Percentiles rank a stretch among this genome's conserved stretches.
phyloP scores from a whole-genome alignment of 768 basidiomycete species.

The Agaricus subrufescens region DNA sequence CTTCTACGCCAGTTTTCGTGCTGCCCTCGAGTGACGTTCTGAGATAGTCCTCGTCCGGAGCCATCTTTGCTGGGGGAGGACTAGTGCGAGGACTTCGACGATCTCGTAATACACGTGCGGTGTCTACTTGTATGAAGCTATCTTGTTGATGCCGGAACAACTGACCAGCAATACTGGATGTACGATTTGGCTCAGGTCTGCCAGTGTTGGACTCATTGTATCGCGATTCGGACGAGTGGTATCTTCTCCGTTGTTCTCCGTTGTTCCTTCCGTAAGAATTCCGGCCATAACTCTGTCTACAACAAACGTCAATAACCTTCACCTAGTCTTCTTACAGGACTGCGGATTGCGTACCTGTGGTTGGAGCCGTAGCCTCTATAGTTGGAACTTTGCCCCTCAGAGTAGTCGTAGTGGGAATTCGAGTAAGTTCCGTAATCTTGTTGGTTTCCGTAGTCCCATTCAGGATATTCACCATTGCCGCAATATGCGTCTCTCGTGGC shows the following conservation, averaged over 20 bases:
- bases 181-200: not conserved
- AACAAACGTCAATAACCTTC: too few relatives aligned
- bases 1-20: not conserved
- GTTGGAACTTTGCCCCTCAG: slow-evolving; percentile 6
- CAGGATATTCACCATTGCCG: not conserved
- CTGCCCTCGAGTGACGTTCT: slow-evolving; percentile 1
- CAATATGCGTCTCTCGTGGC: too few relatives aligned
- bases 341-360: not conserved
- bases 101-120: not conserved
- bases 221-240: not conserved
- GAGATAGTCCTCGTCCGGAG: slow-evolving; percentile 4
- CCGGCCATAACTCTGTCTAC: not conserved
- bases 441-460: not conserved
- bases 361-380: not conserved
- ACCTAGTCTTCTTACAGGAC: not conserved
- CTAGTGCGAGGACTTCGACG: not conserved
- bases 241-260: not conserved
- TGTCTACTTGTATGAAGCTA: not conserved
- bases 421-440: not conserved
- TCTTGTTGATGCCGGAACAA: not conserved
- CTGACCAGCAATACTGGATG: not conserved
- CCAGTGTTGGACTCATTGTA: not conserved
- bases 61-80: not conserved
- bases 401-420: slow-evolving; percentile 4
- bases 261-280: not conserved